phyloP scores from a whole-genome alignment of 495 filamentous ascomycete species.

The Xylaria longipes region DNA sequence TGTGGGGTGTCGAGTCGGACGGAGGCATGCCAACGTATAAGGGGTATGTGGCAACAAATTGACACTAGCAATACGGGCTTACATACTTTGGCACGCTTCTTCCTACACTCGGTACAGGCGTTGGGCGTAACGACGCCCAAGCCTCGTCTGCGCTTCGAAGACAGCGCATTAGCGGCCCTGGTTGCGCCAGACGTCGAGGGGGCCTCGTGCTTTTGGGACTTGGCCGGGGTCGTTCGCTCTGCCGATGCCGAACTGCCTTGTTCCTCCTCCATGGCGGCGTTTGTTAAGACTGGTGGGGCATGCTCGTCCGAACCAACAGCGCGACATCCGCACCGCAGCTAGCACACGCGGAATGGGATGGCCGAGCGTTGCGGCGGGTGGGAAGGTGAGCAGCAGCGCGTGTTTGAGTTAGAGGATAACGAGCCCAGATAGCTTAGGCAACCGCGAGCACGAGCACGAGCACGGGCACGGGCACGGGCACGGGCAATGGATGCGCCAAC shows the following conservation, averaged over 20 bases:
- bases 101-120: conserved; percentile 63
- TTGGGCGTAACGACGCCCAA: conserved; percentile 61
- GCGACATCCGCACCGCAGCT: conserved; percentile 6
- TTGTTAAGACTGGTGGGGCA: conserved; percentile 28
- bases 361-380: not conserved
- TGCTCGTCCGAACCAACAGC: conserved; percentile 24
- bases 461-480: not conserved
- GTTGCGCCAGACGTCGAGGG: conserved; percentile 27
- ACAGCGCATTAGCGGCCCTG: conserved; percentile 26
- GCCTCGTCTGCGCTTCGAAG: conserved; percentile 56
- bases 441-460: too few relatives aligned
- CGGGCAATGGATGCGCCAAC: not conserved
- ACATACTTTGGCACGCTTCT: conserved; percentile 62
- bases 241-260: conserved; percentile 33
- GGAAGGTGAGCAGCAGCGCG: not conserved
- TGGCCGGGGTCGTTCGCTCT: conserved; percentile 35
- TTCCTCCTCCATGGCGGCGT: conserved; percentile 39
- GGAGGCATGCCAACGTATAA: not conserved
- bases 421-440: not conserved
- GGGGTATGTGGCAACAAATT: conserved; percentile 5
- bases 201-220: conserved; percentile 37
- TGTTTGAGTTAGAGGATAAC: not conserved
- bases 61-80: not conserved
- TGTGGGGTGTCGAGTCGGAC: not conserved
- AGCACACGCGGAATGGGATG: not conserved